These are phyloP conservation scores for Phaeotremella skinneri DNA, from an alignment of 768 basidiomycete species.

Conservation along the genomic window DNA sequence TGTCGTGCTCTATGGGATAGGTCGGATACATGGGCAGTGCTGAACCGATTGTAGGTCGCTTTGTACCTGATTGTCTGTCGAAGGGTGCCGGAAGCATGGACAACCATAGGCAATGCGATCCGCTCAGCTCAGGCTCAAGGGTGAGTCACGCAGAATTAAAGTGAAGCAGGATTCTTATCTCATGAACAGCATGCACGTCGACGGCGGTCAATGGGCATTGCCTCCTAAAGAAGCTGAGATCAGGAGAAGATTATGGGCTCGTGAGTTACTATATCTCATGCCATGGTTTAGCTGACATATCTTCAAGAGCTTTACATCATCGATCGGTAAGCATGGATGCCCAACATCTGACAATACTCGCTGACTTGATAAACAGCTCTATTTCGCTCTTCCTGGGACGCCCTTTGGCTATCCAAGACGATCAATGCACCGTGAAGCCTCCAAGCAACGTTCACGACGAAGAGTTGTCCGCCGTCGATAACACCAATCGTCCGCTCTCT, in stretches of 20 bases:
- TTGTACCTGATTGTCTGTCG: slow-evolving; percentile 26
- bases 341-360: not conserved
- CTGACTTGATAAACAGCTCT: slow-evolving; percentile 11
- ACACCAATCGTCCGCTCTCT: slow-evolving; percentile 8
- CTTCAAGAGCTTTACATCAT: slow-evolving; percentile 25
- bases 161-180: not conserved
- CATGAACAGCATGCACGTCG: slow-evolving; percentile 25
- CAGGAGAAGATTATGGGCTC: slow-evolving; percentile 33
- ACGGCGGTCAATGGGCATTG: slow-evolving; percentile 26
- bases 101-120: slow-evolving; percentile 20
- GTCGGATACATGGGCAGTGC: too few relatives aligned
- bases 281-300: too few relatives aligned
- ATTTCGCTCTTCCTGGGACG: slow-evolving; percentile 33
- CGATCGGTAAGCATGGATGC: slow-evolving; percentile 19
- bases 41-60: slow-evolving; percentile 17
- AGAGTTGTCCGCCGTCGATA: slow-evolving; percentile 11
- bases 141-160: slow-evolving; percentile 7
- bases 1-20: not conserved
- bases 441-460: slow-evolving; percentile 31
- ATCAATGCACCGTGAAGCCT: slow-evolving; percentile 14
- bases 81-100: slow-evolving; percentile 32
- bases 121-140: slow-evolving; percentile 33
- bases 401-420: slow-evolving; percentile 31
- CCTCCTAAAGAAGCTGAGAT: slow-evolving; percentile 26
- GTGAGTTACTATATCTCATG: too few relatives aligned